Base-by-base conservation (phyloP, 1,139 yeast species). In the Kodamaea sp. region DNA sequence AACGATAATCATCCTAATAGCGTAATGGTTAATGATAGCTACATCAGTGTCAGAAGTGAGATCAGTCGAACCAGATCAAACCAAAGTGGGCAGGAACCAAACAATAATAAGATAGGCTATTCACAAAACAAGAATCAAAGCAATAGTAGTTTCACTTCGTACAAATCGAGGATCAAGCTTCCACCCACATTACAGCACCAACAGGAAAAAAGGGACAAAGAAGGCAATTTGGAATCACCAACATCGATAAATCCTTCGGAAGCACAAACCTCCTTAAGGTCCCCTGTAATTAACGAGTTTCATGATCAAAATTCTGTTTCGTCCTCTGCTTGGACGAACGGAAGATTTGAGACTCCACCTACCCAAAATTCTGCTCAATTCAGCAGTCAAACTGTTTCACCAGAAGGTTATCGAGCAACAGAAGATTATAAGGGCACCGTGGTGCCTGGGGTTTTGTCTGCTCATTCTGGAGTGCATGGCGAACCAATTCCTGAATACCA, bases 141-240 rank as follows among this genome's bases (percentile, higher is more conserved):
- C 39, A 47, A 48, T 12, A 43, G 60, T 32, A 61, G 65, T 36
- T 58, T 58, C 41, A 56, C 43, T 28, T 52, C 63, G 4, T 63
- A 61, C 44, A 60, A 63, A 31, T 55, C 67, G 3, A 45, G 70
- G 31, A 61, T 64, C 22, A 63, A 59, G 38, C 46, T 64, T 14
- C 70, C 70, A 2, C 45, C 54, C 2, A 43, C 61, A 2, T 37
- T 55, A 20, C 56, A 53, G 24, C 38, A 31, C 4, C 41, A 38
- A 15, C 38, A 34, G 10, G 31, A 38, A 9, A 26, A 24, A 10
- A 28, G 34, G 6, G 26, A 24, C 11, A 35, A 33, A n/a, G 30
- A 21, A 13, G 34, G 25, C 10, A 10, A 22, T 15, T n/a, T 25
- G 20, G 35, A 25, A 5, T 34, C 37, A 13, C 40, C 34, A 6